Conservation (phyloP, 2,329 filamentous ascomycete genomes). For the Talaromyces sp. region DNA sequence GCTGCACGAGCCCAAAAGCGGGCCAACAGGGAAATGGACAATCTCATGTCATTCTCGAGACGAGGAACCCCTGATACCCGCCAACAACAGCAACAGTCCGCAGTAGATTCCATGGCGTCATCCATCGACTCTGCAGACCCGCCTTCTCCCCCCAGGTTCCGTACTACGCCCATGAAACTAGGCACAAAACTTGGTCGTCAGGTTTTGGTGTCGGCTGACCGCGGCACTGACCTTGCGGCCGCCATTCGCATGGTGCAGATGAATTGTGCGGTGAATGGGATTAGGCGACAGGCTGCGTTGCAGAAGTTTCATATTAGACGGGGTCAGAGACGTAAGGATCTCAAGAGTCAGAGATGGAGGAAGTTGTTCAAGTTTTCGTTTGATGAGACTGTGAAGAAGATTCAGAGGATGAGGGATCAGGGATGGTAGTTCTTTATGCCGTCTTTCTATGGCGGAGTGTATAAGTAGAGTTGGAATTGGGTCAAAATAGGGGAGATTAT, state of each 20-base stretch:
- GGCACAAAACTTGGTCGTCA: constrained; percentile 40
- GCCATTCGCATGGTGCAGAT: constrained; percentile 31
- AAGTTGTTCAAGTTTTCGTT: constrained; percentile 48
- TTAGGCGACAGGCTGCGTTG: constrained; percentile 31
- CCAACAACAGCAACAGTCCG: background rate
- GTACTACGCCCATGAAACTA: constrained; percentile 29
- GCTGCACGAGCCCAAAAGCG: background rate
- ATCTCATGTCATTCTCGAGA: background rate
- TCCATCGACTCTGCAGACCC: background rate
- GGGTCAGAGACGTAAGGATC: constrained; percentile 43
- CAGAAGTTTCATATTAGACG: constrained; percentile 46
- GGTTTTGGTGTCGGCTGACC: constrained; percentile 36
- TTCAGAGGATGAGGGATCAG: constrained; percentile 47
- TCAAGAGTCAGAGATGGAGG: constrained; percentile 42
- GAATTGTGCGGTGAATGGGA: constrained; percentile 33
- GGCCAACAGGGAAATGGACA: background rate
- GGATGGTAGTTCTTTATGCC: constrained; percentile 40
- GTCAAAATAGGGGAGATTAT: background rate
- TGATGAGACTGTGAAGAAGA: constrained; percentile 41
- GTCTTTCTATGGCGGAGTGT: background rate
- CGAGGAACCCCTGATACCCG: background rate
- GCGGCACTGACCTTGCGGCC: constrained; percentile 31
- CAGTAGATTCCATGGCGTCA: background rate
- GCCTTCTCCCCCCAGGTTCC: background rate
- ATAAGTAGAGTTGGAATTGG: background rate